Conservation (phyloP, 75 land plant species). For the Ceratopteris richardii region DNA sequence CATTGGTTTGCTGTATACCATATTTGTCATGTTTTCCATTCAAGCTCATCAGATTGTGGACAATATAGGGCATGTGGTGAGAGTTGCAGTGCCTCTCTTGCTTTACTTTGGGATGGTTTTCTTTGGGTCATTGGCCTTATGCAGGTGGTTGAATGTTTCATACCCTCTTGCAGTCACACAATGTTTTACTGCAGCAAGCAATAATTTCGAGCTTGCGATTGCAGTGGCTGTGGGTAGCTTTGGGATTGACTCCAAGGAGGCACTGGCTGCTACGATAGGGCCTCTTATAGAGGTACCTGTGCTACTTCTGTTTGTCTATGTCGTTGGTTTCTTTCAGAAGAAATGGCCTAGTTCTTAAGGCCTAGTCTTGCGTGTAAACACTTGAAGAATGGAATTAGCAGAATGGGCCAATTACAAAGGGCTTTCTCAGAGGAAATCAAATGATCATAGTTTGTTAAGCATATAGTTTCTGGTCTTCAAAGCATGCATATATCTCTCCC, state of each 20-base stretch:
- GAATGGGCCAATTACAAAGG: too few species aligned
- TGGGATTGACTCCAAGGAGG: constrained; percentile 35
- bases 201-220: constrained; percentile 45
- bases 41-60: constrained; percentile 32
- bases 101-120: constrained; percentile 31
- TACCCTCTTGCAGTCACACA: constrained; percentile 32
- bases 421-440: too few species aligned
- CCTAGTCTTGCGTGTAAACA: too few species aligned
- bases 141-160: constrained; percentile 23
- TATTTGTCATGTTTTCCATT: constrained; percentile 42
- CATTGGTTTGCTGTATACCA: constrained; percentile 35
- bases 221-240: constrained; percentile 41
- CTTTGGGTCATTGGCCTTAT: constrained; percentile 18
- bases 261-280: constrained; percentile 38
- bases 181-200: constrained; percentile 34
- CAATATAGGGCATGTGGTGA: constrained; percentile 26
- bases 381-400: too few species aligned
- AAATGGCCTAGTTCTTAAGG: constrained; percentile 18
- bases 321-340: constrained; percentile 16
- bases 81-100: constrained; percentile 35
- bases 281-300: constrained; percentile 36
- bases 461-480: too few species aligned
- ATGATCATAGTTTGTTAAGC: too few species aligned
- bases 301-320: constrained; percentile 22
- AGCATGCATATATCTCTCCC: too few species aligned